These are phyloP conservation scores for Evernia prunastri DNA, from an alignment of 495 filamentous ascomycete species.

Conservation along the genomic window DNA sequence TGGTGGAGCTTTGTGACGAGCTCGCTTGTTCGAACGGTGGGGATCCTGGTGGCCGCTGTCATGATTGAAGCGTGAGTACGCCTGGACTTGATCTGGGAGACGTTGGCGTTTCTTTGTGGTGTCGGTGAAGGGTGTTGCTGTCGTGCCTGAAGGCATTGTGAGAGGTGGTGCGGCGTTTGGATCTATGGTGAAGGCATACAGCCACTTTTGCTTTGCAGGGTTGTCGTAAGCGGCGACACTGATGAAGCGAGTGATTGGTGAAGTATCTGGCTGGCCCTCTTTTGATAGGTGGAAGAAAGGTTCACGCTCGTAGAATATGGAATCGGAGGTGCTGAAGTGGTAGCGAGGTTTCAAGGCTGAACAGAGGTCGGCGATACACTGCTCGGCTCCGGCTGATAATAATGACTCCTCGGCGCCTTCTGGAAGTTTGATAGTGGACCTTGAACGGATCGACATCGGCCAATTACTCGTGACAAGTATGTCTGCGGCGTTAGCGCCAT, in stretches of 20 bases:
- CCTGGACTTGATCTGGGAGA: conserved; percentile 44
- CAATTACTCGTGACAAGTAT: conserved; percentile 81
- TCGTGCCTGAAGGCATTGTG: conserved; percentile 59
- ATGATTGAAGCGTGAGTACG: conserved; percentile 55
- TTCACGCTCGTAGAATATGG: conserved; percentile 79
- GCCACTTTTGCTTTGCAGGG: conserved; percentile 65
- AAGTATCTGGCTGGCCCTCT: conserved; percentile 45
- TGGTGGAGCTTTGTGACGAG: conserved; percentile 46
- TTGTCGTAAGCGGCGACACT: conserved; percentile 75
- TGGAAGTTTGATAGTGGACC: conserved; percentile 50
- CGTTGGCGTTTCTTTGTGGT: conserved; percentile 52
- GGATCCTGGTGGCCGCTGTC: conserved; percentile 30
- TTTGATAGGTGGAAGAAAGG: conserved; percentile 74
- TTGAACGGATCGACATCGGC: conserved; percentile 63
- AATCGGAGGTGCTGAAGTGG: conserved; percentile 67
- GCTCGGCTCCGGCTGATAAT: conserved; percentile 30
- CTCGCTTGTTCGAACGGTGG: conserved; percentile 47
- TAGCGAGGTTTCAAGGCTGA: conserved; percentile 74
- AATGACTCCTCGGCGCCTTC: conserved; percentile 38
- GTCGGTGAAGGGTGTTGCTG: conserved; percentile 59
- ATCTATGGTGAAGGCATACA: conserved; percentile 82
- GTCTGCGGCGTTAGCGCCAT: conserved; percentile 69
- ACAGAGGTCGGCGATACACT: conserved; percentile 67
- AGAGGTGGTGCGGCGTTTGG: conserved; percentile 51
- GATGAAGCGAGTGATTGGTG: conserved; percentile 75